These are phyloP conservation scores for Aspergillus pseudoglaucus DNA, from an alignment of 2,329 filamentous ascomycete genomes.

Conservation along the genomic window DNA sequence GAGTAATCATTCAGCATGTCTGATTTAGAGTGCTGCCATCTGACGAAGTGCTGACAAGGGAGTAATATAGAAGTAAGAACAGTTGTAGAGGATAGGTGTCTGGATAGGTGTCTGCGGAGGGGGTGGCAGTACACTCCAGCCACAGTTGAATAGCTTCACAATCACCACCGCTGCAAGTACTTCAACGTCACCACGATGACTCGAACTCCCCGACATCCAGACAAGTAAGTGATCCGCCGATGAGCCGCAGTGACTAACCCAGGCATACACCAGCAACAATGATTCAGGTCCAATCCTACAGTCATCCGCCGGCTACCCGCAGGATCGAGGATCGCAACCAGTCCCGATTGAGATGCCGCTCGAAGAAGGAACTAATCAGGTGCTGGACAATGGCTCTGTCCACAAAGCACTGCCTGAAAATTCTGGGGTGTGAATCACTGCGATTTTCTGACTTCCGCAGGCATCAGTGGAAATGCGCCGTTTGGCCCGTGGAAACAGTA, in stretches of 20 bases:
- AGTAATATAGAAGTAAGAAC: too few species aligned
- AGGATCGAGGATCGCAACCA: too few species aligned
- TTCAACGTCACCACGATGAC: neutral
- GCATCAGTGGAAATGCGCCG: neutral
- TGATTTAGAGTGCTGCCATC: too few species aligned
- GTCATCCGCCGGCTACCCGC: too few species aligned
- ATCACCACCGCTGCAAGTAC: neutral
- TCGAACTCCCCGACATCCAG: neutral
- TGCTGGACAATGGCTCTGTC: too few species aligned
- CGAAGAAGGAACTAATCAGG: too few species aligned
- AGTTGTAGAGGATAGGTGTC: too few species aligned
- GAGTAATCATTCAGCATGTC: too few species aligned
- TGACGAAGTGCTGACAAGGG: neutral
- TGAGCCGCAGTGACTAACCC: neutral
- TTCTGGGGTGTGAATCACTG: too few species aligned
- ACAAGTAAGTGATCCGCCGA: neutral
- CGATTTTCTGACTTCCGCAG: neutral
- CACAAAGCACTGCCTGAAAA: too few species aligned
- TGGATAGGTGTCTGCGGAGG: neutral
- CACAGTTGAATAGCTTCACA: neutral
- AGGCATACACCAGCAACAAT: neutral
- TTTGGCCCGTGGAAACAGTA: neutral
- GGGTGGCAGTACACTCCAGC: neutral
- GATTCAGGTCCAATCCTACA: too few species aligned
- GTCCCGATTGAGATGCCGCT: too few species aligned